These are phyloP conservation scores for Magnaporthiopsis rhizophila DNA, from an alignment of 2,329 filamentous ascomycete species.

Conservation along the genomic window DNA sequence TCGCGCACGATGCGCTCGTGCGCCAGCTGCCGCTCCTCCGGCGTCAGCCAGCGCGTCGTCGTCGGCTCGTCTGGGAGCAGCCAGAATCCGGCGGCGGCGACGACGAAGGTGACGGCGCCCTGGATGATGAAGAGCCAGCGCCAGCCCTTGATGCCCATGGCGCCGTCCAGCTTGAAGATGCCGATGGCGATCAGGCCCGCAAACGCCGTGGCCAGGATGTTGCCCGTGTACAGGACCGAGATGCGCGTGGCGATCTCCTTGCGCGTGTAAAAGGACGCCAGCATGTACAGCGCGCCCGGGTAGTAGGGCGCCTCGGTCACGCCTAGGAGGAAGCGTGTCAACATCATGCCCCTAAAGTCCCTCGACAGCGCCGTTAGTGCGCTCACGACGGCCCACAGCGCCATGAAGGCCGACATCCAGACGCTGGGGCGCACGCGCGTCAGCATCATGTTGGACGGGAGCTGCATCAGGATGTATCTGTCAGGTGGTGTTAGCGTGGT, in stretches of 20 bases:
- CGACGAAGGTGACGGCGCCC: slow-evolving; percentile 53
- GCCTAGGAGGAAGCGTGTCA: slow-evolving; percentile 29
- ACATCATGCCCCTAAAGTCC: slow-evolving; percentile 25
- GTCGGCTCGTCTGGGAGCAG: slow-evolving; percentile 50
- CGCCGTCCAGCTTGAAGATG: slow-evolving; percentile 55
- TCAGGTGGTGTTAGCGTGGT: no score
- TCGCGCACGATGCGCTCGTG: slow-evolving; percentile 11
- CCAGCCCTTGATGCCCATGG: slow-evolving; percentile 29
- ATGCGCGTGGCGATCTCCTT: slow-evolving; percentile 9
- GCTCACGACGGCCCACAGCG: slow-evolving; percentile 8
- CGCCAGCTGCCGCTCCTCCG: slow-evolving; percentile 35
- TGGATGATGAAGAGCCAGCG: slow-evolving; percentile 61
- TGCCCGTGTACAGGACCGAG: slow-evolving; percentile 9
- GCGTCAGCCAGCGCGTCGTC: slow-evolving; percentile 36
- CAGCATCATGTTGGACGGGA: slow-evolving; percentile 19
- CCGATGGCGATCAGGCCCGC: slow-evolving; percentile 52
- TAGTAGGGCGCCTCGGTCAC: slow-evolving; percentile 24
- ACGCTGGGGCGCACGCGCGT: slow-evolving; percentile 20
- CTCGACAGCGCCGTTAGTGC: slow-evolving; percentile 23
- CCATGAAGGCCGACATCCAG: slow-evolving; percentile 29
- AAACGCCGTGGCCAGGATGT: slow-evolving; percentile 56
- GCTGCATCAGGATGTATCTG: slow-evolving; percentile 11
- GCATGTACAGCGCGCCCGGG: slow-evolving; percentile 14
- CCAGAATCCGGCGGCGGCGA: slow-evolving; percentile 38
- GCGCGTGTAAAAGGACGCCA: slow-evolving; percentile 10